phyloP scores from a whole-genome alignment of 768 basidiomycete species.

The Ephemerocybe angulata region DNA sequence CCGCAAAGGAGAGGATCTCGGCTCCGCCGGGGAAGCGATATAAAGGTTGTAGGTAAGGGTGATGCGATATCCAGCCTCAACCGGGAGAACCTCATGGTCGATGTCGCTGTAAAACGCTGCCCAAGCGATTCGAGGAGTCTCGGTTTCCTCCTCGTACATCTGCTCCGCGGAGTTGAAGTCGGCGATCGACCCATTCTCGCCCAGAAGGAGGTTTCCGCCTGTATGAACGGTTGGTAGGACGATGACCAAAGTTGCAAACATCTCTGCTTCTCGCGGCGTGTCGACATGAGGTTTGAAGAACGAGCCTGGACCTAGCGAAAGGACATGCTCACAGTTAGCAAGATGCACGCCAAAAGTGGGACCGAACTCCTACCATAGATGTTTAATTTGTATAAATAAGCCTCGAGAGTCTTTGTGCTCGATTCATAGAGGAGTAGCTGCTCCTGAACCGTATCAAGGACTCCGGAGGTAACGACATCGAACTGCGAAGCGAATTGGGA shows the following conservation, averaged over 20 bases:
- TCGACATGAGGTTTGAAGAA: slow-evolving; percentile 53
- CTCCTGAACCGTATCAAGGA: slow-evolving; percentile 12
- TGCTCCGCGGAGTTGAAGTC: slow-evolving; percentile 14
- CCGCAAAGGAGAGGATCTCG: background rate
- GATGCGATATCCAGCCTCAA: slow-evolving; percentile 35
- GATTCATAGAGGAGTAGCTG: slow-evolving; percentile 16
- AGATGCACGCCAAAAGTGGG: too few species aligned
- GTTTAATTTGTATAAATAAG: slow-evolving; percentile 32
- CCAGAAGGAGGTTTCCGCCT: slow-evolving; percentile 43
- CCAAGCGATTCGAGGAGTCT: slow-evolving; percentile 26
- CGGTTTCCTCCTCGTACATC: background rate
- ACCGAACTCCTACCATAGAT: slow-evolving; percentile 27
- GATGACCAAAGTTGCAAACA: slow-evolving; percentile 53
- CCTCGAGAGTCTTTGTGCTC: slow-evolving; percentile 21
- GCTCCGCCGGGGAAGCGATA: slow-evolving; percentile 12
- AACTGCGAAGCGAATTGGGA: slow-evolving; percentile 19
- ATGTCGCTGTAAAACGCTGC: slow-evolving; percentile 38
- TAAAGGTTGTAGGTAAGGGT: slow-evolving; percentile 43
- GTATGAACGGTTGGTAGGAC: slow-evolving; percentile 47
- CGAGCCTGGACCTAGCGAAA: slow-evolving; percentile 31
- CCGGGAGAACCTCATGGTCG: slow-evolving; percentile 36
- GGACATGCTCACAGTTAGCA: background rate
- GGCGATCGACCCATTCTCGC: slow-evolving; percentile 36
- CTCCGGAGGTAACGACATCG: slow-evolving; percentile 9
- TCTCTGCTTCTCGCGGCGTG: slow-evolving; percentile 38